Evolutionary conservation across 2,329 filamentous ascomycete genomes (phyloP), one percentile per base, ranked within the genome.

Genomic region (Penicillium olsonii): DNA sequence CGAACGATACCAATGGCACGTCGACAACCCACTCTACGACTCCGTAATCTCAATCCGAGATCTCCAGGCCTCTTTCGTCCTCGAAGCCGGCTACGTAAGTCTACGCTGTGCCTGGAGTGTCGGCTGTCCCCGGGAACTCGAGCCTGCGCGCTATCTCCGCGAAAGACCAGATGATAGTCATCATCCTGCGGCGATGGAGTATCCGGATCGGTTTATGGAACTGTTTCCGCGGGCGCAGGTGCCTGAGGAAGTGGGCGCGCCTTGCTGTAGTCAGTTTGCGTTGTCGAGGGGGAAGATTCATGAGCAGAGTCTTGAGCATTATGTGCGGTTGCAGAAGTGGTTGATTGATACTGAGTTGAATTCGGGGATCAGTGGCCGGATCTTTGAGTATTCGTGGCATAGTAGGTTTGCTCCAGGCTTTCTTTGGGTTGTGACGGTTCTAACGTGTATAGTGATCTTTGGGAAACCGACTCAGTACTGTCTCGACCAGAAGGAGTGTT

Each of bases 351-450:
- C 77, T 0, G 55, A 69, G 0, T 53, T 81, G 42, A 62, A 64
- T 1, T 75, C 80, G 53, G 67, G 67, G 20, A 69, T 78, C 17
- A 76, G 73, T 42, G 78, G 78, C 3, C 63, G 77, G 12, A 68
- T 82, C 11, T 65, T 81, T 62, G 79, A 82, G 59, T 82, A 81
- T 65, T 73, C 72, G 12, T 82, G 79, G 79, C 79, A 82, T 57
- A 80, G 77, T 73, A 71, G 68, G 66, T 75, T 65, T 48, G 49
- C 46, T 54, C 48, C n/a, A 55, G 20, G 5, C 15, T 37, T 31
- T 18, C 29, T n/a, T 5, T 19, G 12, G 37, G 19, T 34, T n/a
- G n/a, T 31, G 4, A 9, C 33, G 34, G 4, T 24, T 24, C 37
- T 51, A 5, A 38, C 18, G 15, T 42, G n/a, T 8, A 24, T 18